phyloP scores from a whole-genome alignment of 2,329 filamentous ascomycete genomes.

The Cercospora sojina region DNA sequence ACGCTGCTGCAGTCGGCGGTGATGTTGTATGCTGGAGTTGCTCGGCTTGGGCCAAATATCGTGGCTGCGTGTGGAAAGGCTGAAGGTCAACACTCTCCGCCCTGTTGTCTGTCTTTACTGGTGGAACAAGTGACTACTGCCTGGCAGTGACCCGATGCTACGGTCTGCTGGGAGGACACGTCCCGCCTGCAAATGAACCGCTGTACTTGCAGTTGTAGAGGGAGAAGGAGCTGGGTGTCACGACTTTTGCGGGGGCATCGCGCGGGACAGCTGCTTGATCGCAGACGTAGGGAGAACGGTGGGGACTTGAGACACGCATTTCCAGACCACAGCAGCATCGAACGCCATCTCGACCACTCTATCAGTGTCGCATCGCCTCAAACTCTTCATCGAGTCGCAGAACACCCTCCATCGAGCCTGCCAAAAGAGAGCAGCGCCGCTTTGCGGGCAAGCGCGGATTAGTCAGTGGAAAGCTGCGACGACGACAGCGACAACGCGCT shows the following conservation, averaged over 20 bases:
- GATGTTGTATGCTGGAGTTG: conserved; percentile 11
- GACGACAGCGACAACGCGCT: conserved; percentile 20
- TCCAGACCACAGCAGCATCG: conserved; percentile 5
- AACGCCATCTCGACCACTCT: conserved; percentile 17
- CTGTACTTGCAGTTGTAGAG: background rate
- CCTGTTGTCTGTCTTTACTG: background rate
- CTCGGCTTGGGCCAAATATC: conserved; percentile 12
- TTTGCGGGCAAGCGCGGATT: conserved; percentile 16
- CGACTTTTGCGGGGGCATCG: background rate
- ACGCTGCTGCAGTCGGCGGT: background rate
- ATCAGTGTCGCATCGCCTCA: conserved; percentile 20
- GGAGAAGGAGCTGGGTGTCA: background rate
- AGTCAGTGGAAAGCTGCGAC: conserved; percentile 18
- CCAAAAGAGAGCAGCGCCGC: conserved; percentile 8
- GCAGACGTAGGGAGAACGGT: conserved; percentile 9
- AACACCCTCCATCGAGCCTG: conserved; percentile 11
- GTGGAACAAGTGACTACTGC: background rate
- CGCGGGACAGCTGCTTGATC: conserved; percentile 6
- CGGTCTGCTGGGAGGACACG: background rate
- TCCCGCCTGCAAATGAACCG: background rate
- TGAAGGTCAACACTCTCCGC: background rate
- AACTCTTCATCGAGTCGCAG: conserved; percentile 20
- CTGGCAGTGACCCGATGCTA: background rate
- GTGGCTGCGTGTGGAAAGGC: background rate
- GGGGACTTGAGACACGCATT: conserved; percentile 14